Evolutionary conservation across 306 rosid genomes (phyloP).

Genomic region (Albizia julibrissin): DNA sequence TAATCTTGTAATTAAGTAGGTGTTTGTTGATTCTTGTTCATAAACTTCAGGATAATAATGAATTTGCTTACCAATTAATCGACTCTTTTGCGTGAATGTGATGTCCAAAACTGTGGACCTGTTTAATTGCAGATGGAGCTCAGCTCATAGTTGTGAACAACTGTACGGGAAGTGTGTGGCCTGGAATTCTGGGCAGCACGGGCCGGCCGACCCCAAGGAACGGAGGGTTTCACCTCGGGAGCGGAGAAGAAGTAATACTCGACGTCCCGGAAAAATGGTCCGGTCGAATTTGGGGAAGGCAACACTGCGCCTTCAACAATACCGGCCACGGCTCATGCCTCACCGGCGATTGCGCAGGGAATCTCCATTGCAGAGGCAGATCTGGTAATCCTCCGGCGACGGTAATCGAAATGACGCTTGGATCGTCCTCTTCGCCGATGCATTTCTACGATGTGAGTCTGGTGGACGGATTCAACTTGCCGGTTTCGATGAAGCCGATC

Average conservation of each 20-base stretch:
- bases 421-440: conserved; percentile 44
- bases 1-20: neutral
- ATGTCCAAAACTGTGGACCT: neutral
- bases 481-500: conserved; percentile 21
- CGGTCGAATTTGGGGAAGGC: conserved; percentile 71
- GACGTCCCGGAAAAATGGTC: conserved; percentile 62
- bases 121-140: conserved; percentile 53
- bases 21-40: neutral
- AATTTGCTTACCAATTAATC: neutral
- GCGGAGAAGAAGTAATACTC: conserved; percentile 53
- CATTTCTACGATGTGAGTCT: conserved; percentile 15
- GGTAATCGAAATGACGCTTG: conserved; percentile 69
- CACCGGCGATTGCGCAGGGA: conserved; percentile 59
- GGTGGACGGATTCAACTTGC: conserved; percentile 12
- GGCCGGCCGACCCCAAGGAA: conserved; percentile 55
- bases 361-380: conserved; percentile 46
- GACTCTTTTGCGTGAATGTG: neutral
- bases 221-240: conserved; percentile 70
- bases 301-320: conserved; percentile 50
- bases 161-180: conserved; percentile 66
- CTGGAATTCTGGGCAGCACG: conserved; percentile 60
- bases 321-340: conserved; percentile 52
- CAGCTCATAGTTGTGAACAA: conserved; percentile 62
- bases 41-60: neutral
- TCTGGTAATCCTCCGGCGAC: conserved; percentile 67